Percentiles rank a stretch among this genome's conserved stretches.
These are phyloP conservation scores for Neotropicomus parvogracilis DNA, from an alignment of 1,284 basidiomycete genomes.

Conservation along the genomic window DNA sequence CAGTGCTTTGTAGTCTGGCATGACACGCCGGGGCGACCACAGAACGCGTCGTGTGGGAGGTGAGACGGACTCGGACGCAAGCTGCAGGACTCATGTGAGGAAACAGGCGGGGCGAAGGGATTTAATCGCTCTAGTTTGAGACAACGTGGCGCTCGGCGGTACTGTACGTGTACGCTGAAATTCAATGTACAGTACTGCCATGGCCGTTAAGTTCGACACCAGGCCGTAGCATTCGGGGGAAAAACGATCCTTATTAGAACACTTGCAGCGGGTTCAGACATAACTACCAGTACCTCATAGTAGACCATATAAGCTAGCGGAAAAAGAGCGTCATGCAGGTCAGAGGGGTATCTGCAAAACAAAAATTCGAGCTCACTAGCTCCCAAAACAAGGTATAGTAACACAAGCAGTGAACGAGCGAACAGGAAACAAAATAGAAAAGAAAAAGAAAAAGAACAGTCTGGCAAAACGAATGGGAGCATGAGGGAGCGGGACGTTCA, in stretches of 20 bases:
- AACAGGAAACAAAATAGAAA: conserved; percentile 10
- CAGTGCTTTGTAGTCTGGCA: conserved; percentile 27
- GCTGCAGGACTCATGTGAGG: conserved; percentile 24
- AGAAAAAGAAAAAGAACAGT: not conserved
- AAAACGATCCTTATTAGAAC: conserved; percentile 26
- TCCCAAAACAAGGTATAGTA: conserved; percentile 27
- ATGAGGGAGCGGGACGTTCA: conserved; percentile 3
- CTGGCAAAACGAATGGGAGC: conserved; percentile 2
- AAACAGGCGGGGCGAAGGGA: conserved; percentile 13
- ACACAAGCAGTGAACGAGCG: conserved; percentile 25
- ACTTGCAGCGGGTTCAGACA: conserved; percentile 24
- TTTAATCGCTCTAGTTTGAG: conserved; percentile 23
- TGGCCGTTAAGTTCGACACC: no score
- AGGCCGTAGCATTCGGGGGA: no score
- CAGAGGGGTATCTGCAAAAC: conserved; percentile 34
- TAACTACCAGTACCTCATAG: conserved; percentile 32
- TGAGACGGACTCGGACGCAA: conserved; percentile 31
- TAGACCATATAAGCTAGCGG: conserved; percentile 35
- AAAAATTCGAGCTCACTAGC: conserved; percentile 24
- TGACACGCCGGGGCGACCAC: conserved; percentile 11
- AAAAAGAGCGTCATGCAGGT: conserved; percentile 20
- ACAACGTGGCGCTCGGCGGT: no score
- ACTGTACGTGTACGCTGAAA: no score
- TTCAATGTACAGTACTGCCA: no score
- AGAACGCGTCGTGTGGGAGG: conserved; percentile 19